phyloP scores from a whole-genome alignment of 208 protist species.

The Endotrypanum monterogeii region DNA sequence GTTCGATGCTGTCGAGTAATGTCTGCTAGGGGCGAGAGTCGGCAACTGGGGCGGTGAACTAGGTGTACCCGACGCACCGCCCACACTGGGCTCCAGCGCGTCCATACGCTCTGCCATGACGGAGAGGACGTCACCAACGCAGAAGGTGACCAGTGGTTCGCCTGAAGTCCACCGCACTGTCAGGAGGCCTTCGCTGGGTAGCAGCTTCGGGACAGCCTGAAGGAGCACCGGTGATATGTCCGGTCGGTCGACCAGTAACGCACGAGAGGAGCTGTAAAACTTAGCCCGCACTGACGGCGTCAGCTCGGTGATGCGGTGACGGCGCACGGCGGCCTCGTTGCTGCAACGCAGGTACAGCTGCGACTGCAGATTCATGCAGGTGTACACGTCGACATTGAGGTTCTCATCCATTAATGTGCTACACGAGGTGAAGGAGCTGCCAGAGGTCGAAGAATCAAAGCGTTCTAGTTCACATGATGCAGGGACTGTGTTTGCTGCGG shows the following conservation, averaged over 20 bases:
- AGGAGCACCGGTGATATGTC: constrained; percentile 31
- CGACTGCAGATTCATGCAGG: constrained; percentile 44
- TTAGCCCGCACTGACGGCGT: constrained; percentile 36
- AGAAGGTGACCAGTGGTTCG: constrained; percentile 40
- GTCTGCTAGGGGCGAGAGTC: background rate
- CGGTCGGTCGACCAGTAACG: constrained; percentile 19
- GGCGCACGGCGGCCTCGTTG: constrained; percentile 45
- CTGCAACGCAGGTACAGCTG: constrained; percentile 61
- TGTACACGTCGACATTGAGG: constrained; percentile 57
- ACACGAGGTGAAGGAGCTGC: constrained; percentile 11
- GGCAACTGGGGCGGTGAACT: background rate
- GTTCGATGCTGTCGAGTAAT: constrained; percentile 7
- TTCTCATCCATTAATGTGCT: constrained; percentile 45
- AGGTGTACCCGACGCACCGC: background rate
- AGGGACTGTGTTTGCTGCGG: background rate
- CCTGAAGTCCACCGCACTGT: constrained; percentile 34
- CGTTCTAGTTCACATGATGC: background rate
- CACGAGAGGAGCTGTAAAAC: constrained; percentile 20
- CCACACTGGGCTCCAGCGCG: background rate
- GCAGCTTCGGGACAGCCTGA: constrained; percentile 26
- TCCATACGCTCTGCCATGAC: constrained; percentile 30
- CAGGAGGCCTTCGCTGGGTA: constrained; percentile 27
- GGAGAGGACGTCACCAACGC: constrained; percentile 25
- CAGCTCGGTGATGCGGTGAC: constrained; percentile 41
- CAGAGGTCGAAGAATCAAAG: constrained; percentile 1